Evolutionary conservation across 805 yeast species (phyloP).

Genomic region (Cyberlindnera americana): DNA sequence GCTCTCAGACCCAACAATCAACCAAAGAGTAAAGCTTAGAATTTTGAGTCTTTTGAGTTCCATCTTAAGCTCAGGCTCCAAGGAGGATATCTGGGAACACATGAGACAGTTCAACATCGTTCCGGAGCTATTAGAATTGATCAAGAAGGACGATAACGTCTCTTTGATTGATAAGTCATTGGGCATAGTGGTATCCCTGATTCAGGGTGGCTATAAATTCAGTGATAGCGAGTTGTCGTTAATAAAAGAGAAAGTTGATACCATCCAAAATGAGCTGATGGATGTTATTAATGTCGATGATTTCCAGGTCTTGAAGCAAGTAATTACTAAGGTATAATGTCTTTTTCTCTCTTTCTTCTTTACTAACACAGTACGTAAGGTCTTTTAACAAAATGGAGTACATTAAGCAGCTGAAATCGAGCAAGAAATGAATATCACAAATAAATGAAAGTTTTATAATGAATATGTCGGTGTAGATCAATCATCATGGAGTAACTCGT

Average conservation of each 20-base stretch:
- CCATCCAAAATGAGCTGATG: slow-evolving; percentile 37
- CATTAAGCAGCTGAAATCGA: slow-evolving; percentile 12
- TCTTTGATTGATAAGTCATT: slow-evolving; percentile 57
- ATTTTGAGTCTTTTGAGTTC: slow-evolving; percentile 57
- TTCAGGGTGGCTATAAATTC: slow-evolving; percentile 43
- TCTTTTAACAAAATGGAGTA: slow-evolving; percentile 20
- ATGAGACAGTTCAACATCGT: slow-evolving; percentile 32
- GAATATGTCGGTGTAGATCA: too few species aligned
- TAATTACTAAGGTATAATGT: slow-evolving; percentile 14
- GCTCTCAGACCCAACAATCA: slow-evolving; percentile 17
- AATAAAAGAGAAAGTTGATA: slow-evolving; percentile 35
- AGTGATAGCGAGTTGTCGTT: slow-evolving; percentile 37
- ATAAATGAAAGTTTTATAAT: too few species aligned
- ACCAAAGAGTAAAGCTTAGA: slow-evolving; percentile 47
- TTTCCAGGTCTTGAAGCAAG: slow-evolving; percentile 45
- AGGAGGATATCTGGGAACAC: slow-evolving; percentile 36
- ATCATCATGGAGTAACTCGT: slow-evolving; percentile 30
- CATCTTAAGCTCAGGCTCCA: slow-evolving; percentile 47
- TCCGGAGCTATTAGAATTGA: slow-evolving; percentile 27
- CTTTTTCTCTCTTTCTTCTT: not conserved
- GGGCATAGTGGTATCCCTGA: slow-evolving; percentile 45
- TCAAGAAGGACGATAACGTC: slow-evolving; percentile 31
- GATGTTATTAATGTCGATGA: slow-evolving; percentile 56
- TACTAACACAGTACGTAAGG: slow-evolving; percentile 16
- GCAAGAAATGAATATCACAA: slow-evolving; percentile 5